Conservation (phyloP, 208 protist species). For the Leishmania turanica region DNA sequence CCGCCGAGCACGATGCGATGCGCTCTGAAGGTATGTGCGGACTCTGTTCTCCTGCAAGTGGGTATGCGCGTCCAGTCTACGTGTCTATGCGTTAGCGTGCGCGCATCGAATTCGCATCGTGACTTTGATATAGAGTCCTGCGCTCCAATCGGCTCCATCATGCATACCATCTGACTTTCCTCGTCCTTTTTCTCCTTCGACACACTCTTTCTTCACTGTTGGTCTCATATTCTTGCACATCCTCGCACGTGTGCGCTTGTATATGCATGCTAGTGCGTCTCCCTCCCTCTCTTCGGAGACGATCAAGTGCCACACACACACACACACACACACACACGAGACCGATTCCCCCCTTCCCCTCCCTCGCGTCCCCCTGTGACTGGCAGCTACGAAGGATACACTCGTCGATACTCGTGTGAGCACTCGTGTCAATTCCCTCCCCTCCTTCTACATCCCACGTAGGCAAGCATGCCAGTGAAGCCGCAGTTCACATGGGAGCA, state of each 20-base stretch:
- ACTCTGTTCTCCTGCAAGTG: background rate
- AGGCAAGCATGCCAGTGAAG: slow-evolving; percentile 78
- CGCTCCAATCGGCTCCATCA: background rate
- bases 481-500: slow-evolving; percentile 90
- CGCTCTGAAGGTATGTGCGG: background rate
- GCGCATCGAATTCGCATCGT: background rate
- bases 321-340: background rate
- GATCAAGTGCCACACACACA: background rate
- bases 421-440: background rate
- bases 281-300: background rate
- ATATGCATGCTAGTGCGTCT: background rate
- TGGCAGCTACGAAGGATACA: background rate
- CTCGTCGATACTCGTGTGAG: background rate
- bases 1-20: background rate
- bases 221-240: background rate
- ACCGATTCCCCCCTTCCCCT: background rate
- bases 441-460: background rate
- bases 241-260: background rate
- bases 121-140: background rate
- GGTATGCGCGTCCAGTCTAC: background rate
- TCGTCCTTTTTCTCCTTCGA: background rate
- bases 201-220: background rate
- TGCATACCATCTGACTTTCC: background rate
- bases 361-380: background rate
- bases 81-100: background rate